These are phyloP conservation scores for Ceratocystis albifundus DNA, from an alignment of 2,329 filamentous ascomycete species.

Conservation along the genomic window DNA sequence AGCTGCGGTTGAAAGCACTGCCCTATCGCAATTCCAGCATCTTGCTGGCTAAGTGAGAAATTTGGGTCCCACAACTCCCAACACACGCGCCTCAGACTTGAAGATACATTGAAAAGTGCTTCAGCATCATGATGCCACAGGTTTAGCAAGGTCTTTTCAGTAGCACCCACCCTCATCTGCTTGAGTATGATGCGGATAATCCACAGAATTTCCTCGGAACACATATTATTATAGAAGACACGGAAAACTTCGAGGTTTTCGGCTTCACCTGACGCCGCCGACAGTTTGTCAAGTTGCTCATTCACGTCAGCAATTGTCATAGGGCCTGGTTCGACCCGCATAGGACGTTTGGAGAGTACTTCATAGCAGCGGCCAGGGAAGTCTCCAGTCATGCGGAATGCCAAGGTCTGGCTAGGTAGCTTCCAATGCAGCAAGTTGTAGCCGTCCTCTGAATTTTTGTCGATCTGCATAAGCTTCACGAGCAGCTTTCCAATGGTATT, in stretches of 20 bases:
- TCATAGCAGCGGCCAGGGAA: constrained; percentile 85
- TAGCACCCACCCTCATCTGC: constrained; percentile 62
- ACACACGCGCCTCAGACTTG: constrained; percentile 78
- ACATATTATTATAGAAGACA: constrained; percentile 82
- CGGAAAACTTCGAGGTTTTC: constrained; percentile 72
- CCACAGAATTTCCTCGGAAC: constrained; percentile 87
- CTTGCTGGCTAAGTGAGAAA: constrained; percentile 60
- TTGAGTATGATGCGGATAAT: constrained; percentile 84
- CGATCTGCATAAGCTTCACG: constrained; percentile 87
- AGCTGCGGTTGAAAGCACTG: constrained; percentile 94
- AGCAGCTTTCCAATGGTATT: constrained; percentile 78
- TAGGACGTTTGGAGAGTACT: constrained; percentile 70
- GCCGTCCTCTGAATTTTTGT: constrained; percentile 79
- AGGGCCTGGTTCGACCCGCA: constrained; percentile 59
- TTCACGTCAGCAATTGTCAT: constrained; percentile 90
- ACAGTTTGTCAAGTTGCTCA: constrained; percentile 65
- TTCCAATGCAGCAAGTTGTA: constrained; percentile 86
- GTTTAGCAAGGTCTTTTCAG: constrained; percentile 78
- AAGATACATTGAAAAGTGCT: constrained; percentile 76
- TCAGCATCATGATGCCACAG: constrained; percentile 71
- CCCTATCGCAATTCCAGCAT: constrained; percentile 69
- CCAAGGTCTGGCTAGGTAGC: constrained; percentile 57
- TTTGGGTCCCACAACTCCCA: constrained; percentile 78
- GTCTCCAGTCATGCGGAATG: constrained; percentile 64
- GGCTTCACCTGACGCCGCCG: constrained; percentile 65